Conservation (phyloP, 805 yeast genomes). For the Candida khao-thaluensis region DNA sequence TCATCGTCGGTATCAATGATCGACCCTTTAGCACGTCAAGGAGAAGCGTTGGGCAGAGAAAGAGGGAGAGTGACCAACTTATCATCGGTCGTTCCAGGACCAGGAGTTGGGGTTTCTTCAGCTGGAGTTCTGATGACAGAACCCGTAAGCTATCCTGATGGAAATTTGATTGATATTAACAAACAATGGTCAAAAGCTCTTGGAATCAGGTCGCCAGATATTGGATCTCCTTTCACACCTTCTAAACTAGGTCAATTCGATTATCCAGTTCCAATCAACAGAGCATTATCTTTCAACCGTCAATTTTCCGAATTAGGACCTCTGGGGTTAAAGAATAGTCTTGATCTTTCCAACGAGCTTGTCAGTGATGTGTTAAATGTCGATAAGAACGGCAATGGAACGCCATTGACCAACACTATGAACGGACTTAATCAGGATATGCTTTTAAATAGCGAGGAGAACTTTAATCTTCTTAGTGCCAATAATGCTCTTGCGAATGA, state of each 20-base stretch:
- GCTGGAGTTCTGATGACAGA: background rate
- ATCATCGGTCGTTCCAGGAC: slow-evolving; percentile 1
- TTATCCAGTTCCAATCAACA: slow-evolving; percentile 16
- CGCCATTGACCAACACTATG: background rate
- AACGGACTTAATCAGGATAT: slow-evolving; percentile 2
- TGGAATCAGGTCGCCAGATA: slow-evolving; percentile 16
- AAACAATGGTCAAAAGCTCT: slow-evolving; percentile 17
- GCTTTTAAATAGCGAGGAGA: slow-evolving; percentile 1
- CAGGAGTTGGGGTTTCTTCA: slow-evolving; percentile 1
- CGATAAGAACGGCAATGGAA: background rate
- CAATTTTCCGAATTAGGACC: slow-evolving; percentile 9
- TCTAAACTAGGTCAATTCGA: slow-evolving; percentile 12
- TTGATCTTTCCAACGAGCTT: slow-evolving; percentile 2
- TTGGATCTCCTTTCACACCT: slow-evolving; percentile 15
- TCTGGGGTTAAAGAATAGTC: slow-evolving; percentile 1
- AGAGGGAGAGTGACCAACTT: background rate
- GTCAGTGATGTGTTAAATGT: slow-evolving; percentile 5
- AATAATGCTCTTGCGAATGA: slow-evolving; percentile 7
- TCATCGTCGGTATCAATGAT: slow-evolving; percentile 11
- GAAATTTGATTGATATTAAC: slow-evolving; percentile 12
- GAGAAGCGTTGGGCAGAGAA: background rate
- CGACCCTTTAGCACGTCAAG: slow-evolving; percentile 11
- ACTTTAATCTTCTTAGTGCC: slow-evolving; percentile 3
- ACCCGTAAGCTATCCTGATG: slow-evolving; percentile 3
- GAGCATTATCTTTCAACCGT: slow-evolving; percentile 16